A percentile compares a stretch with the other conserved stretches of the same genome.
Evolutionary conservation across 2,329 filamentous ascomycete species (phyloP).

Genomic region (Plenodomus lindquistii): DNA sequence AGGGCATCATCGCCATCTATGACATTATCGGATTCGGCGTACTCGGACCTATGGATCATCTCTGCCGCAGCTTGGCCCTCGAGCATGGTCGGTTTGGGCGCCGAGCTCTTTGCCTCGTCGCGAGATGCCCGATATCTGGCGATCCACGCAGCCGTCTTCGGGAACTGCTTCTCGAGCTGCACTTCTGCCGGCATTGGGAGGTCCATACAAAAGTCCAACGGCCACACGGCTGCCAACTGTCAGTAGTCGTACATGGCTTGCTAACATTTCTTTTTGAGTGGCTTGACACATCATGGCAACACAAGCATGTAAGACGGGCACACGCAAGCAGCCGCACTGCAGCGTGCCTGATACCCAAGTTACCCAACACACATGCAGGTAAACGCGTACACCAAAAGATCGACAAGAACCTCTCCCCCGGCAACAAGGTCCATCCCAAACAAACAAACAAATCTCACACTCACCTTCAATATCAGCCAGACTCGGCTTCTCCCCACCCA

Average conservation of each 20-base stretch:
- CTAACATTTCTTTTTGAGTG: not conserved
- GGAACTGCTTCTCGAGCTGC: conserved; percentile 59
- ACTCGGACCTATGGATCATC: conserved; percentile 52
- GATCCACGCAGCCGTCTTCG: conserved; percentile 67
- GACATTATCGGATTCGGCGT: conserved; percentile 50
- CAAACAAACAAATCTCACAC: not conserved
- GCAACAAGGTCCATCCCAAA: not conserved
- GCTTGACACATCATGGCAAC: not conserved
- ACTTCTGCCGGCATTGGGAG: conserved; percentile 59
- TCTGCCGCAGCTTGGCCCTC: conserved; percentile 59
- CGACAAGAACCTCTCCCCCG: not conserved
- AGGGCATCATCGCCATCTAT: conserved; percentile 58
- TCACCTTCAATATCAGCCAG: conserved; percentile 69
- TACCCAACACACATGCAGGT: not conserved
- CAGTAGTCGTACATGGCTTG: not conserved
- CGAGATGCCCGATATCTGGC: conserved; percentile 60
- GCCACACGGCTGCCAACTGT: conserved; percentile 57
- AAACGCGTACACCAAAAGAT: not conserved
- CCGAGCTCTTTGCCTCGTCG: conserved; percentile 46
- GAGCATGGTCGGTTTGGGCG: conserved; percentile 50
- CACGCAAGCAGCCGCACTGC: not conserved
- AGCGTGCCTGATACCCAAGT: not conserved
- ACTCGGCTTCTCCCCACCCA: conserved; percentile 54
- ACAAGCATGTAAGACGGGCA: not conserved
- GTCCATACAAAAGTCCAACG: conserved; percentile 64